Base-by-base conservation (phyloP, 2,329 filamentous ascomycete species). In the Ciborinia camelliae region DNA sequence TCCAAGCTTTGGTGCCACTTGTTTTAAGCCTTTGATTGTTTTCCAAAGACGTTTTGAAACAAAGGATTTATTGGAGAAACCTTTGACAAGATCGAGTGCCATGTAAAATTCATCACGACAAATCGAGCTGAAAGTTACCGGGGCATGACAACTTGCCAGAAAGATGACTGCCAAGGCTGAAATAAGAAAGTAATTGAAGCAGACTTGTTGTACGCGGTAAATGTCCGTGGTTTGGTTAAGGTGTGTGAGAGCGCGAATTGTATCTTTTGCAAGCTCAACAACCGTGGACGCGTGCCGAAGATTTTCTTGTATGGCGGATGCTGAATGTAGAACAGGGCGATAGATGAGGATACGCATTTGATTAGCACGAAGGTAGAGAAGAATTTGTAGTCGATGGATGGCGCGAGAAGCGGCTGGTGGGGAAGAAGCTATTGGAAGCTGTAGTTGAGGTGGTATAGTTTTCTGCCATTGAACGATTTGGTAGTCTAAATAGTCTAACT, bases 341-440 rank as follows among this genome's bases (percentile, higher is more conserved):
- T 96, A 93, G 35, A 97, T 90, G 75, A 92, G 87, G 65, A 93
- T 95, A 6, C 93, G 89, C 78, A 96, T 91, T 79, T 96, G 92
- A 72, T 97, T 97, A 50, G 92, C 86, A 47, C 93, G 86, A 20
- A 97, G 80, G 74, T 96, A 95, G 23, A 95, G 88, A 75, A 95
- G 87, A 54, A 97, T 88, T 66, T 90, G 89, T 15, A 96, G 80
- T 6, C 93, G 87, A 70, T 88, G 87, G 26, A 89, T 79, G 67
- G 78, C 39, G 73, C 77, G 64, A 73, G 77, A 64, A 14, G 79
- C 77, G 20, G 67, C 62, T 54, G 65, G 70, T 39, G 65, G 82
- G 71, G 73, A 86, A 78, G 75, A 83, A 71, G 77, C 47, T 28
- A 63, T 67, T 12, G 70, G 69, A 2, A 90, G 82, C 79, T 87